Evolutionary conservation across 2,329 filamentous ascomycete genomes (phyloP).

Genomic region (Esteya vermicola): DNA sequence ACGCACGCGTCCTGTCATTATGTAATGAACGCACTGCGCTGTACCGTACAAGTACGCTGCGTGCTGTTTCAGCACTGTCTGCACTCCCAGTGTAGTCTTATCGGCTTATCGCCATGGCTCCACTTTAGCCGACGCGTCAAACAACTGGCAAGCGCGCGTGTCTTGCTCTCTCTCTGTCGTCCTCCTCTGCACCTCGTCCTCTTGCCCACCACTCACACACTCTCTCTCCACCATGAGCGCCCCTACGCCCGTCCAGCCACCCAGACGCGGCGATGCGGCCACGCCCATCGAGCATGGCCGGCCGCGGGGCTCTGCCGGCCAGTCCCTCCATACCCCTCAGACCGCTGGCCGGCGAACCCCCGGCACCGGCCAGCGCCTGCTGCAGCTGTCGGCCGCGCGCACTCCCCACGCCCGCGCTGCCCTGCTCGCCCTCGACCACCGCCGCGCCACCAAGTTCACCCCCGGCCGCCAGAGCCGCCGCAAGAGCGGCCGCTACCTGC

Average conservation of each 20-base stretch:
- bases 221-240: neutral
- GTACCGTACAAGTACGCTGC: neutral
- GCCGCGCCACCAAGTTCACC: conserved; percentile 44
- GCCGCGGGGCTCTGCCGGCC: too few species aligned
- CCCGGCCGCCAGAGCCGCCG: conserved; percentile 34
- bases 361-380: conserved; percentile 24
- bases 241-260: neutral
- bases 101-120: neutral
- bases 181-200: too few species aligned
- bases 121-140: neutral
- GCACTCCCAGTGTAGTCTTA: too few species aligned
- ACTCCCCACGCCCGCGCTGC: conserved; percentile 51
- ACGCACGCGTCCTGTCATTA: too few species aligned
- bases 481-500: conserved; percentile 39
- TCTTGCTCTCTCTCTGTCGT: too few species aligned
- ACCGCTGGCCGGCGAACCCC: conserved; percentile 13
- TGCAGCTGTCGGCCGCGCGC: conserved; percentile 29
- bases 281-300: too few species aligned
- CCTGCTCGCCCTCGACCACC: conserved; percentile 40
- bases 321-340: too few species aligned
- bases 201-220: neutral
- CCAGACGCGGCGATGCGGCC: too few species aligned
- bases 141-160: neutral
- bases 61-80: too few species aligned
- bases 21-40: too few species aligned